Conservation (phyloP, 208 protist genomes). For the Trypanosoma avium region DNA sequence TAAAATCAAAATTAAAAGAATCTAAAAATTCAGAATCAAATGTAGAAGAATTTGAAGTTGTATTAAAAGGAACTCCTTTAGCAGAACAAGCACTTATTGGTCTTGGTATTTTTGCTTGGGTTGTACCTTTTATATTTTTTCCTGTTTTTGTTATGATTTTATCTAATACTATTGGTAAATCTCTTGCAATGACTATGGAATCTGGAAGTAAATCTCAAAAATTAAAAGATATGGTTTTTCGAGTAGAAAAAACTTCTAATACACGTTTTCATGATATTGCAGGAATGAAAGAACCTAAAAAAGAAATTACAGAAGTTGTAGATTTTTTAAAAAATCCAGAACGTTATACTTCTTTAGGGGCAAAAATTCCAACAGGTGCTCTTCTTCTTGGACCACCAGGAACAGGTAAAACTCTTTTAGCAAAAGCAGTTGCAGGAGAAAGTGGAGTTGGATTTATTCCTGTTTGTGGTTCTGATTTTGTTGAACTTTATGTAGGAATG, state of each 20-base stretch:
- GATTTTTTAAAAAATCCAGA: conserved; percentile 93
- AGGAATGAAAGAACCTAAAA: conserved; percentile 95
- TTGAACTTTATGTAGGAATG: conserved; percentile 97
- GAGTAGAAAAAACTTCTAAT: conserved; percentile 44
- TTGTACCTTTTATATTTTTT: conserved; percentile 83
- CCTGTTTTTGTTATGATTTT: conserved; percentile 80
- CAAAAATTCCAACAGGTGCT: conserved; percentile 83
- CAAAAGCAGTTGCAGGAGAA: conserved; percentile 92
- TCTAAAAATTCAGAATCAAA: conserved; percentile 13
- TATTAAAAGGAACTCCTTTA: conserved; percentile 44
- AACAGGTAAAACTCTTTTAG: conserved; percentile 95
- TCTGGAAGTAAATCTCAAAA: conserved; percentile 50
- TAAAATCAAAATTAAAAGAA: conserved; percentile 2
- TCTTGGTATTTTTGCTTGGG: conserved; percentile 72
- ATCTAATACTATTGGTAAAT: conserved; percentile 66
- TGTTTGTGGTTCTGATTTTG: conserved; percentile 94
- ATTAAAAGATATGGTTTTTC: conserved; percentile 70
- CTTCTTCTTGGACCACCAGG: conserved; percentile 92
- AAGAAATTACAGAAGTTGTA: conserved; percentile 97
- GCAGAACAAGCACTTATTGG: conserved; percentile 60
- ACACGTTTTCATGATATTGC: conserved; percentile 83
- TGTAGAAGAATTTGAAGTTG: conserved; percentile 39
- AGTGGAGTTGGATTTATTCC: conserved; percentile 91
- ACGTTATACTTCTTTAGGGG: conserved; percentile 73
- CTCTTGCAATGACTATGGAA: conserved; percentile 45